Conservation (phyloP, 176 grass and related monocot species). For the Hordeum marinum region DNA sequence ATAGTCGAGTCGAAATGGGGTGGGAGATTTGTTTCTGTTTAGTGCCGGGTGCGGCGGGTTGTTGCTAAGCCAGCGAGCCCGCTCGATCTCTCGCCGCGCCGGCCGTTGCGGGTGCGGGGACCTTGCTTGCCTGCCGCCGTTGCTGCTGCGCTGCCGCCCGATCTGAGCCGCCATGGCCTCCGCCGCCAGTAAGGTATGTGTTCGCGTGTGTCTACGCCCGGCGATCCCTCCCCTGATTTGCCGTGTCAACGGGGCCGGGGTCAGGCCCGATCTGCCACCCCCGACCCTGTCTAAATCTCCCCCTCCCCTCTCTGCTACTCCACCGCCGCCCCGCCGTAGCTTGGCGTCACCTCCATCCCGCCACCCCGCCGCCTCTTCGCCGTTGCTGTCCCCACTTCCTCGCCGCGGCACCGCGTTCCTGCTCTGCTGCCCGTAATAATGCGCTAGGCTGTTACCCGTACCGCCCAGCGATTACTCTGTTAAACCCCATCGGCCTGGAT, state of each 20-base stretch:
- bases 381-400: too few relatives aligned
- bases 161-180: constrained; percentile 49
- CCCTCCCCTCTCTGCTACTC: not conserved
- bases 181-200: constrained; percentile 39
- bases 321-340: too few relatives aligned
- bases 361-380: too few relatives aligned
- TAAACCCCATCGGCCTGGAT: not conserved
- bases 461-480: not conserved
- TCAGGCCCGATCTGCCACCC: not conserved
- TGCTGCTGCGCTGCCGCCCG: not conserved
- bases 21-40: not conserved
- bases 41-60: not conserved
- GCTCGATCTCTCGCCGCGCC: not conserved
- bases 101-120: too few relatives aligned
- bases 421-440: not conserved
- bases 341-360: too few relatives aligned
- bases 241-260: not conserved
- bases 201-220: not conserved
- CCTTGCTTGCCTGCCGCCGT: not conserved
- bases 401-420: not conserved
- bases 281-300: not conserved
- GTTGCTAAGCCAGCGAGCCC: too few relatives aligned
- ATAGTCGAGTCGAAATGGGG: not conserved
- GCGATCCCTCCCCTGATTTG: not conserved
- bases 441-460: not conserved